Evolutionary conservation across 306 rosid genomes (phyloP).

Genomic region (Pachyrhizus erosus): DNA sequence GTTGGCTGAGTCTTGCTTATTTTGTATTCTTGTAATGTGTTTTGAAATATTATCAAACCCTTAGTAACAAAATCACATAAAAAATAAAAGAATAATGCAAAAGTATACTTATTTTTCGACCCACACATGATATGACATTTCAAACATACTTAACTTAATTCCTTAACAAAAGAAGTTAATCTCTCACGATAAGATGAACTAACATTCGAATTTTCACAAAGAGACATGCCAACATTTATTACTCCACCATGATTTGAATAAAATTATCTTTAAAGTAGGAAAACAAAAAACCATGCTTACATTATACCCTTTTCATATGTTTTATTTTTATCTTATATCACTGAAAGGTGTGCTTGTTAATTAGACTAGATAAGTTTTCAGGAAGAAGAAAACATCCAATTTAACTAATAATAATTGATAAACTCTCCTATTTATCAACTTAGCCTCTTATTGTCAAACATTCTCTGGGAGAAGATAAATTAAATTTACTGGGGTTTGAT

Average conservation of each 20-base stretch:
- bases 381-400: neutral
- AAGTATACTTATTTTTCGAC: neutral
- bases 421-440: neutral
- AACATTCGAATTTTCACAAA: too few species aligned
- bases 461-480: neutral
- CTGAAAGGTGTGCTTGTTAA: neutral
- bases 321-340: neutral
- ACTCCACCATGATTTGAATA: too few species aligned
- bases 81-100: neutral
- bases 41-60: neutral
- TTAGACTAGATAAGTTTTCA: neutral
- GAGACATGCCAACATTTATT: too few species aligned
- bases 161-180: too few species aligned
- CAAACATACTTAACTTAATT: too few species aligned
- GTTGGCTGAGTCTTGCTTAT: neutral
- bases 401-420: neutral
- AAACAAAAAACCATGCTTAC: too few species aligned
- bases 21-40: neutral
- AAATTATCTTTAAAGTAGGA: too few species aligned
- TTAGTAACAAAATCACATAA: neutral
- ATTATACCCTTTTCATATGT: neutral
- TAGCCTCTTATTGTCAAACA: neutral
- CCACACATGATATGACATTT: neutral
- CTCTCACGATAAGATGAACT: too few species aligned
- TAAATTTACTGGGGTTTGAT: neutral